Conservation (phyloP, 2,329 filamentous ascomycete genomes). For the Mariannaea sp. region DNA sequence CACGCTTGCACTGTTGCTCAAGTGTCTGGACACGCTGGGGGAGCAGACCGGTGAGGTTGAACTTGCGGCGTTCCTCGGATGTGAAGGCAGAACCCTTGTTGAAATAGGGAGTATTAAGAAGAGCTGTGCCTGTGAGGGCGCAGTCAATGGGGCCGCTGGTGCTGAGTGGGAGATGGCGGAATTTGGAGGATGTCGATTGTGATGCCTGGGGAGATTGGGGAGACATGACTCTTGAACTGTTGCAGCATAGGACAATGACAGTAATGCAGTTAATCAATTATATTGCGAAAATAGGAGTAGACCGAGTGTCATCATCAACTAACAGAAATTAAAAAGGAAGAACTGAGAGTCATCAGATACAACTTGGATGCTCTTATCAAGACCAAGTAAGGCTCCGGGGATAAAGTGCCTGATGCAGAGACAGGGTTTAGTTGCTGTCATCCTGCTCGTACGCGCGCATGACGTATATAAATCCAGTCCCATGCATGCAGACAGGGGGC, state of each 20-base stretch:
- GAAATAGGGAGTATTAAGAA: conserved; percentile 50
- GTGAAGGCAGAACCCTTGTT: conserved; percentile 87
- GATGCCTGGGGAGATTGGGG: too few relatives aligned
- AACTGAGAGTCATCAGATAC: too few relatives aligned
- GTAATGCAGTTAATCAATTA: too few relatives aligned
- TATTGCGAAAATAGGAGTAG: not conserved
- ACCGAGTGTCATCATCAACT: too few relatives aligned
- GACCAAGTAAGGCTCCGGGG: too few relatives aligned
- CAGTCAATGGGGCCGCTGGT: conserved; percentile 45
- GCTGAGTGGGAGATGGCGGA: conserved; percentile 42
- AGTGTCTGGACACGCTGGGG: conserved; percentile 75
- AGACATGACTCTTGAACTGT: conserved; percentile 17
- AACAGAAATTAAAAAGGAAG: too few relatives aligned
- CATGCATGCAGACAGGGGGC: too few relatives aligned
- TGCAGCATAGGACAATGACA: not conserved
- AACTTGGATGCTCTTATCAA: too few relatives aligned
- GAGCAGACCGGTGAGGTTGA: conserved; percentile 74
- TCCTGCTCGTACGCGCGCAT: too few relatives aligned
- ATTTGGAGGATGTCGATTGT: conserved; percentile 33
- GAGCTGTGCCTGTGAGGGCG: conserved; percentile 42
- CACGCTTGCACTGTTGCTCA: conserved; percentile 75
- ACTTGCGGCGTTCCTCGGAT: conserved; percentile 67
- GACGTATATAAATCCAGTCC: too few relatives aligned
- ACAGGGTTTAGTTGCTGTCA: too few relatives aligned
- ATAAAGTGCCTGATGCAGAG: too few relatives aligned